A percentile compares a stretch with the other conserved stretches of the same genome.
phyloP scores from a whole-genome alignment of 2,329 filamentous ascomycete species.

The Colletotrichum acutatum region DNA sequence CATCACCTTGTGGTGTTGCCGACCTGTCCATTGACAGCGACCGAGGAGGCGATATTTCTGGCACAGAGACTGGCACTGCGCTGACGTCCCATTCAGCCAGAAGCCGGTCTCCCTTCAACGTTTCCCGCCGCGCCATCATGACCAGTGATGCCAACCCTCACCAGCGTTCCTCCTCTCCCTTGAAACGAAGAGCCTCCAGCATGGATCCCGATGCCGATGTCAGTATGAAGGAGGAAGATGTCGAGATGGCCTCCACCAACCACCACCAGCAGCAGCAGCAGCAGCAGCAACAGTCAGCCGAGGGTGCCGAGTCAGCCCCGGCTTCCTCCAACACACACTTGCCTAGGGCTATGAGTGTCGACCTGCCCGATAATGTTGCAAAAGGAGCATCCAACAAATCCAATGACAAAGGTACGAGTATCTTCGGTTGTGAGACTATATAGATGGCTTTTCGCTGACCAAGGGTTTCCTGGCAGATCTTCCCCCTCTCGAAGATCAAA shows the following conservation, averaged over 20 bases:
- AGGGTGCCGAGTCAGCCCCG: conserved; percentile 19
- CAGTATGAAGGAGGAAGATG: conserved; percentile 40
- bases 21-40: conserved; percentile 68
- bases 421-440: background rate
- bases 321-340: conserved; percentile 35
- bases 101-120: conserved; percentile 64
- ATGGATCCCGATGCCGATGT: conserved; percentile 64
- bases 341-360: conserved; percentile 55
- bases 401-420: conserved; percentile 22
- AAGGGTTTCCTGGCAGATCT: conserved; percentile 35
- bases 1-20: conserved; percentile 68
- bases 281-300: background rate
- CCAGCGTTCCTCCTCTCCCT: conserved; percentile 71
- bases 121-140: conserved; percentile 67
- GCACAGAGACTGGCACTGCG: conserved; percentile 54
- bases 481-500: conserved; percentile 67
- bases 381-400: background rate
- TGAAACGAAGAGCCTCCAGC: conserved; percentile 72
- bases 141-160: conserved; percentile 67
- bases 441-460: conserved; percentile 4
- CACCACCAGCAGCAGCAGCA: background rate
- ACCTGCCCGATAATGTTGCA: conserved; percentile 45
- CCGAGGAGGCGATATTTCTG: conserved; percentile 55
- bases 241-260: conserved; percentile 26
- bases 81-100: conserved; percentile 49